phyloP scores from a whole-genome alignment of 495 filamentous ascomycete species.

The Amniculicola lignicola region DNA sequence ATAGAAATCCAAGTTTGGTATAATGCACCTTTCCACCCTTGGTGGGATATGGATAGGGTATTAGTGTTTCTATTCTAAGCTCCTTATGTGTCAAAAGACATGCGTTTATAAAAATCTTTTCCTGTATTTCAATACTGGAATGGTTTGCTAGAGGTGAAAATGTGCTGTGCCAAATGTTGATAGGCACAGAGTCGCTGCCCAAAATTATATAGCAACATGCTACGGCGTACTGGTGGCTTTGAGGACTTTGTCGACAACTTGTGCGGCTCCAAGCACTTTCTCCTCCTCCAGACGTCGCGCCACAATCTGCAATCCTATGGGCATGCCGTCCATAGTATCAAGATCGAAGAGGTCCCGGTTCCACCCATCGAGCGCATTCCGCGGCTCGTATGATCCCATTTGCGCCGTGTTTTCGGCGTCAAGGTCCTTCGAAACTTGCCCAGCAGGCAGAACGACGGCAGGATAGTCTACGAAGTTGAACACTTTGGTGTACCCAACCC shows the following conservation, averaged over 20 bases:
- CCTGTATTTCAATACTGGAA: too few relatives aligned
- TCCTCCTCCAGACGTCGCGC: slow-evolving; percentile 37
- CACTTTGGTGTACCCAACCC: slow-evolving; percentile 40
- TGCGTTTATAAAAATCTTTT: too few relatives aligned
- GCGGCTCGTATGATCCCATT: slow-evolving; percentile 28
- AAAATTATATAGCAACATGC: neutral
- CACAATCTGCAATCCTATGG: slow-evolving; percentile 35
- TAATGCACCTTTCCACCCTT: too few relatives aligned
- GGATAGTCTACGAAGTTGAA: slow-evolving; percentile 38
- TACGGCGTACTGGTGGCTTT: slow-evolving; percentile 4
- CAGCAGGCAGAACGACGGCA: slow-evolving; percentile 33
- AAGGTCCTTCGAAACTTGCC: slow-evolving; percentile 25
- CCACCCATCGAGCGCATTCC: slow-evolving; percentile 36
- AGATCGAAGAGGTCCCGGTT: slow-evolving; percentile 39
- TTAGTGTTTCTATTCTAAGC: too few relatives aligned
- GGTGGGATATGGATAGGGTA: too few relatives aligned
- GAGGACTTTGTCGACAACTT: slow-evolving; percentile 40
- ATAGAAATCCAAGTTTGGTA: too few relatives aligned
- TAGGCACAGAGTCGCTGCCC: too few relatives aligned
- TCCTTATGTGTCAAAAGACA: too few relatives aligned
- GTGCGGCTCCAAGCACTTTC: slow-evolving; percentile 43
- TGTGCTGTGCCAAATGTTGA: too few relatives aligned
- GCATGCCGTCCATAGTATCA: slow-evolving; percentile 33
- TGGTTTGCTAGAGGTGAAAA: too few relatives aligned
- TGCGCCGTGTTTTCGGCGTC: slow-evolving; percentile 11